These are phyloP conservation scores for Plantago major DNA, from an alignment of 257 asterid genomes.

Conservation along the genomic window DNA sequence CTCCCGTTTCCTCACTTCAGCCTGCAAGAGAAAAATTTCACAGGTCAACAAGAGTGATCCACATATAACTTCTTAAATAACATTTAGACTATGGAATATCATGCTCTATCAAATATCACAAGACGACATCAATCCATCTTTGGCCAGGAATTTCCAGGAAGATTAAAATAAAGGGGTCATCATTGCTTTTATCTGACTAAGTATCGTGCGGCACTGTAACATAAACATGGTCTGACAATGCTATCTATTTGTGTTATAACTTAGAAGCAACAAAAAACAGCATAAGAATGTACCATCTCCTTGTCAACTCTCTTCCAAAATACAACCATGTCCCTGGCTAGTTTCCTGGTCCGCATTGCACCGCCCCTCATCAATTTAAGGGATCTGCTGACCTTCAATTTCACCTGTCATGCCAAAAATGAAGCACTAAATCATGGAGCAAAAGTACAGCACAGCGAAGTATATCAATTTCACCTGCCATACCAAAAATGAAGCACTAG, in stretches of 20 bases:
- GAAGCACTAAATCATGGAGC: slow-evolving; percentile 3
- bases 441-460: slow-evolving; percentile 15
- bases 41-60: slow-evolving; percentile 9
- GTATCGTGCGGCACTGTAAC: not conserved
- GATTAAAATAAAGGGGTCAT: not conserved
- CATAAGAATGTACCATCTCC: slow-evolving; percentile 71
- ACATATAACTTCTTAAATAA: slow-evolving; percentile 10
- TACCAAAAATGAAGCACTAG: not conserved
- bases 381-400: slow-evolving; percentile 87
- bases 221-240: not conserved
- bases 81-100: slow-evolving; percentile 7
- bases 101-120: slow-evolving; percentile 1
- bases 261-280: slow-evolving; percentile 8
- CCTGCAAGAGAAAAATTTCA: slow-evolving; percentile 45
- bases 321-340: slow-evolving; percentile 91
- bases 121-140: too few relatives aligned
- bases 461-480: too few relatives aligned
- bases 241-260: slow-evolving; percentile 1
- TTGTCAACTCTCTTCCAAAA: slow-evolving; percentile 98
- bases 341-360: slow-evolving; percentile 75
- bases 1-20: slow-evolving; percentile 93
- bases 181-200: not conserved
- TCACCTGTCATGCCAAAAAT: slow-evolving; percentile 53
- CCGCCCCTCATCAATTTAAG: slow-evolving; percentile 88
- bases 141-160: not conserved